Conservation (phyloP, 352 stramenopile species). For the Elongisporangium undulatum region DNA sequence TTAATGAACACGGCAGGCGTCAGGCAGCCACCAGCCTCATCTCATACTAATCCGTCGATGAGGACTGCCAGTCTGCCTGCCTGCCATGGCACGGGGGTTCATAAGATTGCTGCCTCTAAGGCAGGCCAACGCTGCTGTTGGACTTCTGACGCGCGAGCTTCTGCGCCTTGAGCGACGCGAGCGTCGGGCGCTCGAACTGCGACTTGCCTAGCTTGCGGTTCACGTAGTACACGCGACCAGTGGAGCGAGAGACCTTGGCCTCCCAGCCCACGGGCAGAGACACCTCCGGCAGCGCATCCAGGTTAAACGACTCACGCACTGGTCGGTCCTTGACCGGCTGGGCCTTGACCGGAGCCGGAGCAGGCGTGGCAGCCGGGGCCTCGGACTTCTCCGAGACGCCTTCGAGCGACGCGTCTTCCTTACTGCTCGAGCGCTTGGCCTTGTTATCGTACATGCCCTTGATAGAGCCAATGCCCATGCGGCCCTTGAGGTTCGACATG, state of each 20-base stretch:
- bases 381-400: conserved; percentile 17
- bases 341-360: conserved; percentile 11
- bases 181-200: conserved; percentile 80
- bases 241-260: conserved; percentile 84
- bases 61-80: not conserved
- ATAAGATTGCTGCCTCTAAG: conserved; percentile 5
- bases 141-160: conserved; percentile 75
- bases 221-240: conserved; percentile 85
- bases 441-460: conserved; percentile 74
- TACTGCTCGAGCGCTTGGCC: conserved; percentile 57
- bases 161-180: conserved; percentile 82
- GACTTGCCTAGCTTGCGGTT: conserved; percentile 86
- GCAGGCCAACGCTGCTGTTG: conserved; percentile 11
- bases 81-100: not conserved
- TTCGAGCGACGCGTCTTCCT: conserved; percentile 27
- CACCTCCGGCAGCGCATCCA: conserved; percentile 77
- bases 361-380: conserved; percentile 20
- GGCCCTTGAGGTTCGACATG: conserved; percentile 80
- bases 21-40: not conserved
- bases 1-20: not conserved
- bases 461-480: conserved; percentile 50
- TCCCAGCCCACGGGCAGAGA: conserved; percentile 80
- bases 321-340: conserved; percentile 44
- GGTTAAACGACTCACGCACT: conserved; percentile 81
- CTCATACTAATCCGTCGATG: too few relatives aligned